Percentiles rank a stretch among this genome's conserved stretches.
phyloP scores from a whole-genome alignment of 2,329 filamentous ascomycete genomes.

The Dryadomyces sulphureus region DNA sequence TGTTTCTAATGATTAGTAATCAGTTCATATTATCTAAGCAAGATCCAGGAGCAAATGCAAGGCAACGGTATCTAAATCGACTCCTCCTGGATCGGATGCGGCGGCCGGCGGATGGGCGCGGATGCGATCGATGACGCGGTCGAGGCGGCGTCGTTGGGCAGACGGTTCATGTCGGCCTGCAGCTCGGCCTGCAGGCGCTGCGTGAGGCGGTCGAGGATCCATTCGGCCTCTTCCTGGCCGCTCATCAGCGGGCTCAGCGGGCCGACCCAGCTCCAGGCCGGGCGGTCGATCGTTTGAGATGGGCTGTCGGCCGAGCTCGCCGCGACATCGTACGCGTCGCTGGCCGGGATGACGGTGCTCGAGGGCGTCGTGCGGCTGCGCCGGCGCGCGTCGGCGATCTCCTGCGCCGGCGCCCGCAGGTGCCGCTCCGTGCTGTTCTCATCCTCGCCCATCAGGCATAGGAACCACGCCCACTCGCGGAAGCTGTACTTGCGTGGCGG shows the following conservation, averaged over 20 bases:
- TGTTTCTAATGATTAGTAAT: too few relatives aligned
- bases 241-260: constrained; percentile 55
- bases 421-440: constrained; percentile 37
- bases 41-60: too few relatives aligned
- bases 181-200: constrained; percentile 38
- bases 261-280: constrained; percentile 58
- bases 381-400: not conserved
- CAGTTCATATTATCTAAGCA: too few relatives aligned
- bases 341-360: not conserved
- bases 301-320: not conserved
- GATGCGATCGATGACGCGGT: too few relatives aligned
- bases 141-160: too few relatives aligned
- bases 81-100: too few relatives aligned
- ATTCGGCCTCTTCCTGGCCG: constrained; percentile 52
- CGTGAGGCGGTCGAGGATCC: constrained; percentile 54
- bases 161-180: constrained; percentile 10
- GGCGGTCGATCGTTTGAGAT: not conserved
- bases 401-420: constrained; percentile 18
- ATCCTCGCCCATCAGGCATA: constrained; percentile 59
- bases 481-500: constrained; percentile 57
- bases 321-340: not conserved
- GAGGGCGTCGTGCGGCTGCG: not conserved
- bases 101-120: too few relatives aligned
- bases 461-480: constrained; percentile 77
- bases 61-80: too few relatives aligned